Percentiles rank a stretch among this genome's conserved stretches.
Evolutionary conservation across 139 green algal species (phyloP).

Genomic region (Auxenochlorella pyrenoidosa): DNA sequence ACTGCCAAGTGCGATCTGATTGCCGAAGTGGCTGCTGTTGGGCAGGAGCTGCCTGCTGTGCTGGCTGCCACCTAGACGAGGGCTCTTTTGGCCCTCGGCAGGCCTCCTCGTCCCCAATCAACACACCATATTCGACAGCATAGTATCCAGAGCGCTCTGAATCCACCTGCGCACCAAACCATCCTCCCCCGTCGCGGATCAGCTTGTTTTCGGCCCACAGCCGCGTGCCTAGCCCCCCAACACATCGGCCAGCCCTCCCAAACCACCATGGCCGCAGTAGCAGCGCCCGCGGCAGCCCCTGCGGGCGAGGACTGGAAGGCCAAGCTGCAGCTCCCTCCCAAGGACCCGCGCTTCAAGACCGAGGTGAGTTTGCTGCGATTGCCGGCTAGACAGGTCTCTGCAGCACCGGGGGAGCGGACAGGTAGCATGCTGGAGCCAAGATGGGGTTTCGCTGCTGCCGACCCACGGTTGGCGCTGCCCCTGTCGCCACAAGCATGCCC

Average conservation of each 20-base stretch:
- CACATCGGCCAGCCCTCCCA: not conserved
- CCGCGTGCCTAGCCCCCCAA: not conserved
- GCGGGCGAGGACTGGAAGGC: slow-evolving; percentile 82
- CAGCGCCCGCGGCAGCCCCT: not conserved
- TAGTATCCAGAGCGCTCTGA: no score
- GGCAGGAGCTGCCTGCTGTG: no score
- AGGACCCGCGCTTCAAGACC: slow-evolving; percentile 88
- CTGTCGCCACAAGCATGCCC: not conserved
- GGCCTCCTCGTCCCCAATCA: no score
- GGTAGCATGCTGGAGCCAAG: not conserved
- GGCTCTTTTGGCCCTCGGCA: no score
- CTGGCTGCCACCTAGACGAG: no score
- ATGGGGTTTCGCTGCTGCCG: not conserved
- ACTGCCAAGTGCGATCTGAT: no score
- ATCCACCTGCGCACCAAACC: no score
- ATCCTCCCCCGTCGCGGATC: no score
- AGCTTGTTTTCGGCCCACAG: no score
- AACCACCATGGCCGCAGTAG: not conserved
- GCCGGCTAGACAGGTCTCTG: not conserved
- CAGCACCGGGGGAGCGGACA: not conserved
- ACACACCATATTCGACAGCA: no score
- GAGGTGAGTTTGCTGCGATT: slow-evolving; percentile 69
- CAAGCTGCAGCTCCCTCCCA: slow-evolving; percentile 82
- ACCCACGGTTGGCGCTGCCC: not conserved
- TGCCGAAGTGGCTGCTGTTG: no score